Percentiles rank a stretch among this genome's conserved stretches.
Conservation (phyloP, 306 rosid genomes). For the Pachyrhizus erosus region DNA sequence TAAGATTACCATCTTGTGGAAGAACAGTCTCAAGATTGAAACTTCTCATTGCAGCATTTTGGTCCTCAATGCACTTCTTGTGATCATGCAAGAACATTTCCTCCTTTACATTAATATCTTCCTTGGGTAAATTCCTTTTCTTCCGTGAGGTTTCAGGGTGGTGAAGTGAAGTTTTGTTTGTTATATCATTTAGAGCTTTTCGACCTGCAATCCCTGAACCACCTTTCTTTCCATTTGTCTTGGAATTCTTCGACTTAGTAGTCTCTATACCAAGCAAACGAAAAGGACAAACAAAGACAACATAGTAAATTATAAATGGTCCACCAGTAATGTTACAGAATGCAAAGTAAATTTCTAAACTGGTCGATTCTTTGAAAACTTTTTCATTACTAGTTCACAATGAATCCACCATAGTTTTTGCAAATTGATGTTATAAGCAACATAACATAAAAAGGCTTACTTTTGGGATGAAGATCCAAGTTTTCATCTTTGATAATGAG, state of each 20-base stretch:
- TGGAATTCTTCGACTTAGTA: conserved; percentile 42
- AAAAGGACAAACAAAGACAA: conserved; percentile 28
- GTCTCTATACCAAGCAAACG: conserved; percentile 41
- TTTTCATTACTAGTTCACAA: not conserved
- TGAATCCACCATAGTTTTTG: not conserved
- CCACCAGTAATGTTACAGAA: not conserved
- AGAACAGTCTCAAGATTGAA: conserved; percentile 54
- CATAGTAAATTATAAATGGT: not conserved
- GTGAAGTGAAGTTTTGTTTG: conserved; percentile 52
- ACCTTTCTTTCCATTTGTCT: conserved; percentile 52
- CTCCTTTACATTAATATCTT: conserved; percentile 56
- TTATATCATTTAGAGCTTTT: conserved; percentile 63
- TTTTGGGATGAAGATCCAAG: conserved; percentile 46
- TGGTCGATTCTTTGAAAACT: not conserved
- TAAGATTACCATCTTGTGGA: conserved; percentile 49
- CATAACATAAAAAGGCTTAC: conserved; percentile 38
- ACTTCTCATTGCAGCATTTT: conserved; percentile 28
- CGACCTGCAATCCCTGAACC: conserved; percentile 43
- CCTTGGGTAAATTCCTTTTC: conserved; percentile 51
- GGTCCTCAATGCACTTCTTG: conserved; percentile 56
- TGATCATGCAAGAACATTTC: conserved; percentile 69
- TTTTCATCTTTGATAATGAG: conserved; percentile 59
- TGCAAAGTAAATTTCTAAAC: conserved; percentile 14
- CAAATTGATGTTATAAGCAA: conserved; percentile 1
- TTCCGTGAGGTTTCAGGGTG: conserved; percentile 39